A percentile compares a stretch with the other conserved stretches of the same genome.
These are phyloP conservation scores for Panicum miliaceum DNA, from an alignment of 176 grass and related monocot species.

Conservation along the genomic window DNA sequence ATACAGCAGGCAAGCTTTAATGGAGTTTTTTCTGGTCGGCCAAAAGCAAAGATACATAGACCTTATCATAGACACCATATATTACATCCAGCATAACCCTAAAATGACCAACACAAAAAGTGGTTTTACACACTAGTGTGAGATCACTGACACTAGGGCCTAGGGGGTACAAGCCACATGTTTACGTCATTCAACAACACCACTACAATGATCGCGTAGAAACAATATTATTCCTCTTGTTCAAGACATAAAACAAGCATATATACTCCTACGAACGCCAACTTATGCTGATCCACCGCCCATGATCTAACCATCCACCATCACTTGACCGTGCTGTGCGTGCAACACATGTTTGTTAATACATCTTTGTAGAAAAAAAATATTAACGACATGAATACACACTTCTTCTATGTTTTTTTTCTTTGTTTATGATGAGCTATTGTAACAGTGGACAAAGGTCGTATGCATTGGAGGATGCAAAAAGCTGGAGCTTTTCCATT, in stretches of 20 bases:
- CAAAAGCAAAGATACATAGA: constrained; percentile 20
- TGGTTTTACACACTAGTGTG: constrained; percentile 33
- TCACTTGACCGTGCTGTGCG: too few relatives aligned
- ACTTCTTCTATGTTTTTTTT: too few relatives aligned
- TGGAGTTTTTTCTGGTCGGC: not conserved
- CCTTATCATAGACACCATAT: not conserved
- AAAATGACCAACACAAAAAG: constrained; percentile 30
- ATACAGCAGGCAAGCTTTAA: not conserved
- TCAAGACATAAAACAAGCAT: constrained; percentile 31
- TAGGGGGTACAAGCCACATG: constrained; percentile 8
- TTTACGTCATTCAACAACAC: constrained; percentile 35
- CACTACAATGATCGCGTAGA: constrained; percentile 31
- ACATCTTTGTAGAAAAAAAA: constrained; percentile 23
- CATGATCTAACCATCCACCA: constrained; percentile 37
- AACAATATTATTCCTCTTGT: constrained; percentile 1
- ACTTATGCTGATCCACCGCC: constrained; percentile 1
- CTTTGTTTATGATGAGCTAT: too few relatives aligned
- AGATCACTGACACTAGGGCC: not conserved
- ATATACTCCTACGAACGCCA: not conserved
- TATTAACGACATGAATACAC: not conserved
- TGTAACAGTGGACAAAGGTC: too few relatives aligned
- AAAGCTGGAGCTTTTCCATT: too few relatives aligned
- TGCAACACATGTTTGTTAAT: not conserved
- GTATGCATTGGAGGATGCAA: too few relatives aligned
- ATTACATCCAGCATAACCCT: constrained; percentile 4